Percentiles rank a stretch among this genome's conserved stretches.
phyloP scores from a whole-genome alignment of 2,329 filamentous ascomycete species.

The Penicillium sp. region DNA sequence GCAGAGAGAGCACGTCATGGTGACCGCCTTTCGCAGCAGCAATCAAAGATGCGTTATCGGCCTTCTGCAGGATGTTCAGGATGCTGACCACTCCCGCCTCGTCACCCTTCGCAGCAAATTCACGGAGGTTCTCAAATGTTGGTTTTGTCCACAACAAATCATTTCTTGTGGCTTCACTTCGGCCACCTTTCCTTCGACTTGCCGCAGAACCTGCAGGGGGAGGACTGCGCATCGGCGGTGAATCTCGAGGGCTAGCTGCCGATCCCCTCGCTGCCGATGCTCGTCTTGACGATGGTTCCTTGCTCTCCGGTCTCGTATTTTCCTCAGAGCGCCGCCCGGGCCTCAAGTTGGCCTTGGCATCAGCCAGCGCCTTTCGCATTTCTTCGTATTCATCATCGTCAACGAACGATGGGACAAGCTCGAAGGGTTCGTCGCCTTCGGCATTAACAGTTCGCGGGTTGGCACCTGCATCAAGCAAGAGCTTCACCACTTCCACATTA shows the following conservation, averaged over 20 bases:
- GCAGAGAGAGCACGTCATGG: conserved; percentile 78
- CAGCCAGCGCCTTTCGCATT: conserved; percentile 69
- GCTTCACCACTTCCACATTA: conserved; percentile 81
- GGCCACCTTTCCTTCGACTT: conserved; percentile 46
- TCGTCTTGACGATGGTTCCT: conserved; percentile 43
- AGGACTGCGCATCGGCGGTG: conserved; percentile 47
- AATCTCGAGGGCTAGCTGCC: conserved; percentile 40
- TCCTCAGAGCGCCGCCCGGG: conserved; percentile 48
- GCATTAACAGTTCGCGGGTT: conserved; percentile 90
- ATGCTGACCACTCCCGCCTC: conserved; percentile 52
- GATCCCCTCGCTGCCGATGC: conserved; percentile 42
- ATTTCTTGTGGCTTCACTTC: conserved; percentile 53
- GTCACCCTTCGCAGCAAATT: conserved; percentile 53
- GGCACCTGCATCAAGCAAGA: conserved; percentile 81
- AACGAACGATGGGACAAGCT: conserved; percentile 72
- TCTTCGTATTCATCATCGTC: conserved; percentile 70
- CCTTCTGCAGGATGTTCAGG: conserved; percentile 53
- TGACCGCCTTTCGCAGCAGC: conserved; percentile 91
- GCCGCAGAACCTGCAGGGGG: conserved; percentile 34
- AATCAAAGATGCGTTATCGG: conserved; percentile 83
- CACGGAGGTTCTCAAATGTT: conserved; percentile 51
- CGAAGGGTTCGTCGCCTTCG: conserved; percentile 88
- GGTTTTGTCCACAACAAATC: conserved; percentile 53
- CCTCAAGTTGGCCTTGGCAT: conserved; percentile 60
- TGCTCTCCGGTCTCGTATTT: conserved; percentile 34